These are phyloP conservation scores for Backusella tarrabulga DNA, from an alignment of 192 early-diverging fungal genomes.

Conservation along the genomic window DNA sequence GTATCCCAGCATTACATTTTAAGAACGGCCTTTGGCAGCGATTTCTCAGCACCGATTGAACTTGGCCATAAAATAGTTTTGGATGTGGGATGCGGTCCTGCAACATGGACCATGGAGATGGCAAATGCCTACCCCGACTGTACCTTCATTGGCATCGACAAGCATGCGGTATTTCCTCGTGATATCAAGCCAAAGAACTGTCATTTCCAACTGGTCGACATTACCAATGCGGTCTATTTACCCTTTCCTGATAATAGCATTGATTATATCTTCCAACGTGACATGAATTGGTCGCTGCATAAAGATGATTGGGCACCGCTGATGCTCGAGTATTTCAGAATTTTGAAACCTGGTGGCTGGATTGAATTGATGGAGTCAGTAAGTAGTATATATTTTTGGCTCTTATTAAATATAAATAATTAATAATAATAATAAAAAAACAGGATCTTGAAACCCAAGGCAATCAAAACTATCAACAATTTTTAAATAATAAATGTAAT, in stretches of 20 bases:
- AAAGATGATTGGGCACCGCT: conserved; percentile 14
- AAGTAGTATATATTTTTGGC: background rate
- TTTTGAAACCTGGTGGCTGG: conserved; percentile 34
- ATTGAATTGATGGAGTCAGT: conserved; percentile 26
- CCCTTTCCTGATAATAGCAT: conserved; percentile 32
- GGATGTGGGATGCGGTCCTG: conserved; percentile 33
- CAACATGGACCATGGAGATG: conserved; percentile 46
- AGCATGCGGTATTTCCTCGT: conserved; percentile 34
- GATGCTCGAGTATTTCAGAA: conserved; percentile 24
- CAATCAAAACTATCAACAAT: conserved; percentile 13
- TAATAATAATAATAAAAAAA: background rate
- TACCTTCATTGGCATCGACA: conserved; percentile 49
- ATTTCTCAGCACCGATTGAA: background rate
- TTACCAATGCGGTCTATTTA: conserved; percentile 7
- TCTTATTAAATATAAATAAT: background rate
- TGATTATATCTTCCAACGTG: conserved; percentile 33
- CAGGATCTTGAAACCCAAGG: conserved; percentile 32
- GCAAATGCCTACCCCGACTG: conserved; percentile 45
- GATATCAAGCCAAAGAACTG: conserved; percentile 25
- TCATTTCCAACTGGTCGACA: conserved; percentile 15
- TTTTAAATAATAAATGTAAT: conserved; percentile 33
- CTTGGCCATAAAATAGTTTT: conserved; percentile 15
- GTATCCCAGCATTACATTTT: conserved; percentile 11
- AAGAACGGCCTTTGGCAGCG: background rate
- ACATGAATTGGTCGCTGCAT: conserved; percentile 19